Conservation (phyloP, 2,329 filamentous ascomycete genomes). For the Niveomyces coronatus region DNA sequence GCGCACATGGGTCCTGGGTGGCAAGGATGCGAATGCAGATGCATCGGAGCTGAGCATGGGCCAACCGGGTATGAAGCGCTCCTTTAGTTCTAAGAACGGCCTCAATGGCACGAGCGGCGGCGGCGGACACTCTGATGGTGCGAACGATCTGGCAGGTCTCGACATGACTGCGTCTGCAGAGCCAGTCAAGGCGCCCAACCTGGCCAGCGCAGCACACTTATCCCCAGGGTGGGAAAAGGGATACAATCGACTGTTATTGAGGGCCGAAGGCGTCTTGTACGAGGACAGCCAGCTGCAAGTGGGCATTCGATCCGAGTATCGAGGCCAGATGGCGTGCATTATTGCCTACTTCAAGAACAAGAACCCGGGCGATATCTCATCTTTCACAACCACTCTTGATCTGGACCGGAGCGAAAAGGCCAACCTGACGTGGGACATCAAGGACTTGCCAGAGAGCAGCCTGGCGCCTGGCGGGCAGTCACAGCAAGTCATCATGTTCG, state of each 20-base stretch:
- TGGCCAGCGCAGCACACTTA: slow-evolving; percentile 84
- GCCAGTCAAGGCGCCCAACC: slow-evolving; percentile 60
- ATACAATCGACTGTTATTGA: slow-evolving; percentile 72
- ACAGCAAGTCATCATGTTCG: slow-evolving; percentile 92
- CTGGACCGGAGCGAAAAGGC: slow-evolving; percentile 57
- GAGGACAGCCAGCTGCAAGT: slow-evolving; percentile 93
- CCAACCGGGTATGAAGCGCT: slow-evolving; percentile 74
- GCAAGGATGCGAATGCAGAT: slow-evolving; percentile 85
- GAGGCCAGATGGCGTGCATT: slow-evolving; percentile 87
- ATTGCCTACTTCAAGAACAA: slow-evolving; percentile 97
- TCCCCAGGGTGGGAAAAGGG: slow-evolving; percentile 92
- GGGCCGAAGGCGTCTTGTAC: slow-evolving; percentile 78
- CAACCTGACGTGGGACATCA: slow-evolving; percentile 74
- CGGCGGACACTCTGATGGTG: slow-evolving; percentile 40
- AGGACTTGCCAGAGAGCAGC: slow-evolving; percentile 75
- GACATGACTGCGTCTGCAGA: slow-evolving; percentile 60
- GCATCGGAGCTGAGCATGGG: slow-evolving; percentile 68
- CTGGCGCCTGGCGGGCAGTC: slow-evolving; percentile 67
- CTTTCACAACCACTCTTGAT: slow-evolving; percentile 90
- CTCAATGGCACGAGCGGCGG: slow-evolving; percentile 37
- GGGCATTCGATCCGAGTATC: slow-evolving; percentile 85
- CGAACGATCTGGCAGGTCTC: slow-evolving; percentile 66
- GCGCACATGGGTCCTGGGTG: slow-evolving; percentile 94
- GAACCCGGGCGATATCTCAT: slow-evolving; percentile 71
- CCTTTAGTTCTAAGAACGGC: slow-evolving; percentile 57